Conservation (phyloP, 202 grass and related monocot genomes). For the Bolboschoenoplectus hybrid region DNA sequence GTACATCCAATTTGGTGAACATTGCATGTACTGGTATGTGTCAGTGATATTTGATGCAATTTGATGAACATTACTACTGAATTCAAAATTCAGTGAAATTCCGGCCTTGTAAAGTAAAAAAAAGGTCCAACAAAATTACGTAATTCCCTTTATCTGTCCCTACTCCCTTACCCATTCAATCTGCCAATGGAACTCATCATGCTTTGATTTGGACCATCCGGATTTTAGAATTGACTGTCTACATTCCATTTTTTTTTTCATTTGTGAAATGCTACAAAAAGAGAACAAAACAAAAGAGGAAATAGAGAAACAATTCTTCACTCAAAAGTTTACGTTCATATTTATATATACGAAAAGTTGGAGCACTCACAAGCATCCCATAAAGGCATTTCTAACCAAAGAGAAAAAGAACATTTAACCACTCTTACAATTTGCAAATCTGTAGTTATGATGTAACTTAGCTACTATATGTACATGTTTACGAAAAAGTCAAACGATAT, state of each 20-base stretch:
- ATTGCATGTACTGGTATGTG: neutral
- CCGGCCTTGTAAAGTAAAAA: neutral
- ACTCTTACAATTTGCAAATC: neutral
- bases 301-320: neutral
- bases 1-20: neutral
- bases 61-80: neutral
- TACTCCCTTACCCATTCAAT: too few relatives aligned
- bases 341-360: neutral
- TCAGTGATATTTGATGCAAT: neutral
- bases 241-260: neutral
- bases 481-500: neutral
- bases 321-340: neutral
- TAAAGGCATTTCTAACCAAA: neutral
- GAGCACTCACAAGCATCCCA: neutral
- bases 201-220: neutral
- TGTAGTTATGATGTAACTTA: neutral
- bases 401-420: neutral
- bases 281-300: neutral
- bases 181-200: neutral
- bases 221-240: neutral
- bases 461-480: neutral
- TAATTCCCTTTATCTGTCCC: neutral
- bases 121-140: neutral
- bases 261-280: neutral
- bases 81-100: neutral